Base-by-base conservation (phyloP, 768 basidiomycete genomes). In the Astraeus odoratus region DNA sequence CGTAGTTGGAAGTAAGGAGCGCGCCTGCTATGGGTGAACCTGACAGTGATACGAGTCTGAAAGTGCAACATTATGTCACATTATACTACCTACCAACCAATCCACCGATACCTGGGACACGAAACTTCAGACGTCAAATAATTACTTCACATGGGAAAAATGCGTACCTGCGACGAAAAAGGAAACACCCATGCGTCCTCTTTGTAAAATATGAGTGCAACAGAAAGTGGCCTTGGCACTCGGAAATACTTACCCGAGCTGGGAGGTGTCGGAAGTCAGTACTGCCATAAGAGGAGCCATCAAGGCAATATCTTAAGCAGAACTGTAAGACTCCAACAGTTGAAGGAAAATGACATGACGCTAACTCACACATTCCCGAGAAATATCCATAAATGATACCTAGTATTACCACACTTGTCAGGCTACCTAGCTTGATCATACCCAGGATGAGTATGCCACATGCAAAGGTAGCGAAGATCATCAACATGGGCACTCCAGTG, bases 21-120 rank as follows among this genome's bases (percentile, higher is more conserved):
- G 75, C 74, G 1, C 81, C 80, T n/a, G 72, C 67, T 33, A 81
- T 67, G 1, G 81, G 80, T 0, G 75, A 72, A 5, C 77, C 78
- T 73, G 42, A 15, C 5, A 30, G 4, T 2, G 15, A 38, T 25
- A 20, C 33, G 34, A 3, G 27, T 39, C n/a, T 23, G 8, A 9
- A 31, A n/a, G 30, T 31, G 35, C 23, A 13, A 13, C 27, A 20
- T 10, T 38, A 12, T 16, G 20, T 15, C 7, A 3, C 5, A 6
- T 25, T 29, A 25, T 4, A 42, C 39, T 15, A 65, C 51, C 23
- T 49, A 53, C 50, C 50, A 16, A 59, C 5, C 15, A 57, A 57
- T 46, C 34, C 47, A 24, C 54, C 64, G 6, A 52, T 37, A 24
- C 43, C 51, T 57, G 12, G 8, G n/a, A 24, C 22, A 19, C n/a